Base-by-base conservation (phyloP, 1,139 yeast species). In the Saccharomycopsis hybrid region DNA sequence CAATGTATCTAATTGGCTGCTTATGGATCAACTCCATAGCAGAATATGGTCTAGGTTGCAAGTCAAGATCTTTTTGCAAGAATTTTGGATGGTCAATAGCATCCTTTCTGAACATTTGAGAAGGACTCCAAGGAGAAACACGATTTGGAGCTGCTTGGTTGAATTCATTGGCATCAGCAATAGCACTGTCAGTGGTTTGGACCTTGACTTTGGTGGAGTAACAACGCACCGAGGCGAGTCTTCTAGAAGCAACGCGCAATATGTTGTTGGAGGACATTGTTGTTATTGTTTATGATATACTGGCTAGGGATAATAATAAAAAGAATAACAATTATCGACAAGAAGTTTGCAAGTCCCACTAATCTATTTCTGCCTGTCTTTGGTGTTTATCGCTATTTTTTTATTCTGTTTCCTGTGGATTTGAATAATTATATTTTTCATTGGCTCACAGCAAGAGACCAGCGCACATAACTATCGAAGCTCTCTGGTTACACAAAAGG, bases 11-110 rank as follows among this genome's bases (percentile, higher is more conserved):
- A 46, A 87, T 69, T 9, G 96, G 95, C 62, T 81, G 80, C 62
- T 83, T 68, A 41, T 85, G 82, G 61, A 87, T 85, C 65, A 87
- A 74, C 50, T 86, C 92, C 63, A 87, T 87, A 55, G 95, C 95
- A 44, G 95, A 87, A 57, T 80, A 78, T 5, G 95, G 90, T 61
- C 77, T 77, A 54, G 96, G 96, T 68, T 87, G 94, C 31, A 65
- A 62, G 3, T 68, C 71, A 56, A 86, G 71, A 62, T 86, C 87
- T 57, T 73, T 77, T 62, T 86, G 95, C 50, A 82, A 77, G 61
- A 86, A 86, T 61, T 92, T 74, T 9, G 89, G 82, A 56, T 82
- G 78, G 46, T 74, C 66, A 60, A 80, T 69, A 24, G 82, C 80
- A 31, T 79, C 80, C 40, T 72, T 61, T 64, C 90, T 77, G 42